Conservation (phyloP, 2,329 filamentous ascomycete species). For the Pseudophaeomoniella oleicola region DNA sequence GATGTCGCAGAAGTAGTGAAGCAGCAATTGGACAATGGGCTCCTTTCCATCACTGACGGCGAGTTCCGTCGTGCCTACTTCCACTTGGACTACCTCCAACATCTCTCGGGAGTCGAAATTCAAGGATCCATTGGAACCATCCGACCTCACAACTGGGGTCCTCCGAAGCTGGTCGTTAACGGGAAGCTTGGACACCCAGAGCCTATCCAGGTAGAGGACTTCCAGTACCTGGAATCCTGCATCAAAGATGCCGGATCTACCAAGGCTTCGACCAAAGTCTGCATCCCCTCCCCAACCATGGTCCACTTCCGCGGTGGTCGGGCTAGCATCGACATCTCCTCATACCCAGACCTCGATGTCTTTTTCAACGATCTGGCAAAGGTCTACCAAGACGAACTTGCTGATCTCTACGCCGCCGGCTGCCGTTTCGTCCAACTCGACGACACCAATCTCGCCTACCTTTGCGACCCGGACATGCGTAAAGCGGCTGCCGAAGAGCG, state of each 20-base stretch:
- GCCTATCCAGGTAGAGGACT: slow-evolving; percentile 42
- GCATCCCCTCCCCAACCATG: slow-evolving; percentile 46
- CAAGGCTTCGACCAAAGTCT: slow-evolving; percentile 17
- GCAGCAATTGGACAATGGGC: slow-evolving; percentile 33
- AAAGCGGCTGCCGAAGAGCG: slow-evolving; percentile 36
- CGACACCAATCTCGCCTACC: slow-evolving; percentile 46
- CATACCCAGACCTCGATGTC: slow-evolving; percentile 39
- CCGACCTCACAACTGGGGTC: slow-evolving; percentile 31
- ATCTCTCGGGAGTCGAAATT: slow-evolving; percentile 38
- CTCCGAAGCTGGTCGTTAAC: slow-evolving; percentile 39
- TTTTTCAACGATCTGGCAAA: slow-evolving; percentile 42
- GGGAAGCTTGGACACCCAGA: slow-evolving; percentile 39
- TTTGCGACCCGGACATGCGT: slow-evolving; percentile 42
- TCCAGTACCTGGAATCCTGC: slow-evolving; percentile 35
- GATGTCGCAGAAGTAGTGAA: slow-evolving; percentile 33
- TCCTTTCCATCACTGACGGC: slow-evolving; percentile 39
- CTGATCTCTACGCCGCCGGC: slow-evolving; percentile 37
- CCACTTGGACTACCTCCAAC: slow-evolving; percentile 43
- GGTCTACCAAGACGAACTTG: slow-evolving; percentile 41
- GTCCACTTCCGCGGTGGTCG: slow-evolving; percentile 43
- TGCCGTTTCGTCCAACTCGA: slow-evolving; percentile 44
- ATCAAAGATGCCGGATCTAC: slow-evolving; percentile 18
- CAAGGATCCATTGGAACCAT: slow-evolving; percentile 26
- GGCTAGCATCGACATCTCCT: slow-evolving; percentile 35
- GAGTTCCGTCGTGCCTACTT: slow-evolving; percentile 44